A percentile compares a stretch with the other conserved stretches of the same genome.
These are phyloP conservation scores for Blumeria graminis DNA, from an alignment of 2,329 filamentous ascomycete species.

Conservation along the genomic window DNA sequence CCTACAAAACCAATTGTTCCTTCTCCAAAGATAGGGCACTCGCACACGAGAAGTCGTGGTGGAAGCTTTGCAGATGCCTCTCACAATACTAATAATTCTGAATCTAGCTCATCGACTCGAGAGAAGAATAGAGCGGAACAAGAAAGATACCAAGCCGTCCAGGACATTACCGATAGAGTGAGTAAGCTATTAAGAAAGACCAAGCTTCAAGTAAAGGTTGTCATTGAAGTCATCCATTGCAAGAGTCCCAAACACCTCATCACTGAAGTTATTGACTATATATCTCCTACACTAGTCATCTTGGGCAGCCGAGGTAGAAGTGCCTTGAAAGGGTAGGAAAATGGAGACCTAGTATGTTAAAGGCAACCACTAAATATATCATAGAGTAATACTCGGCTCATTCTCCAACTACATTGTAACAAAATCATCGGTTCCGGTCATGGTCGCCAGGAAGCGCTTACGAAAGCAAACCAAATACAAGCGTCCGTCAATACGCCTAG, in stretches of 20 bases:
- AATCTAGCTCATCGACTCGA: conserved; percentile 16
- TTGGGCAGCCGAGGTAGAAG: conserved; percentile 78
- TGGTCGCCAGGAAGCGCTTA: conserved; percentile 84
- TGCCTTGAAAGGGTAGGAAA: conserved; percentile 66
- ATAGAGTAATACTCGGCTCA: conserved; percentile 73
- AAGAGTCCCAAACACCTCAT: conserved; percentile 93
- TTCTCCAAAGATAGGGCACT: conserved; percentile 8
- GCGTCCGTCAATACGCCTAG: conserved; percentile 42
- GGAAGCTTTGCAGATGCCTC: background rate
- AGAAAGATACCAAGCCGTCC: conserved; percentile 59
- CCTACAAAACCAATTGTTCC: conserved; percentile 15
- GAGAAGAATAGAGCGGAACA: conserved; percentile 41
- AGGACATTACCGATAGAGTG: conserved; percentile 62
- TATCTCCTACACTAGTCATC: conserved; percentile 79
- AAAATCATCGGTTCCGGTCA: conserved; percentile 88
- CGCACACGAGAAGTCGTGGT: conserved; percentile 6
- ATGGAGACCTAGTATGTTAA: too few relatives aligned
- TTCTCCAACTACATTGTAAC: conserved; percentile 96
- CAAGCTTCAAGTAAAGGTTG: conserved; percentile 70
- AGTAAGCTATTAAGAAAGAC: conserved; percentile 78
- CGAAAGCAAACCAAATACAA: conserved; percentile 70
- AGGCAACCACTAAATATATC: background rate
- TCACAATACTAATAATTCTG: conserved; percentile 7
- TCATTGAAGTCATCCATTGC: conserved; percentile 93
- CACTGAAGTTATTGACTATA: conserved; percentile 84